phyloP scores from a whole-genome alignment of 768 basidiomycete species.

The Agrocybe chaxingu region DNA sequence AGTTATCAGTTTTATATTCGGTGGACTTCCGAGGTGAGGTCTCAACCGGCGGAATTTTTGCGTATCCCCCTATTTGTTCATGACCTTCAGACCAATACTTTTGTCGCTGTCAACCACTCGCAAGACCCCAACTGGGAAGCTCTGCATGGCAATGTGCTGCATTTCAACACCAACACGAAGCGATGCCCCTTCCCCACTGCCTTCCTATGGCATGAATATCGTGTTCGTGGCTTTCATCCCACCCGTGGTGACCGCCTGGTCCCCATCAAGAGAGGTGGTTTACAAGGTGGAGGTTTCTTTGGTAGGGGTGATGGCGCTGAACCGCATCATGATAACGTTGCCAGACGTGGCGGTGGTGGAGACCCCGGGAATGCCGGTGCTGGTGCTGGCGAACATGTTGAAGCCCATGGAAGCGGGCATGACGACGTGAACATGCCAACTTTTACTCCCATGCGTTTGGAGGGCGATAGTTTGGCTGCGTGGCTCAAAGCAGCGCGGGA shows the following conservation, averaged over 20 bases:
- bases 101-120: conserved; percentile 6
- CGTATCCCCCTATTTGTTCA: background rate
- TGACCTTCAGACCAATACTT: conserved; percentile 2
- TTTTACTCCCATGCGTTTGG: no score
- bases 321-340: background rate
- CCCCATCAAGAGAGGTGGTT: background rate
- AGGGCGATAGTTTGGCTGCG: no score
- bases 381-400: background rate
- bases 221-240: conserved; percentile 3
- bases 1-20: conserved; percentile 3
- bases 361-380: background rate
- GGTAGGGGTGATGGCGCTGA: background rate
- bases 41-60: background rate
- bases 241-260: conserved; percentile 1
- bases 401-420: background rate
- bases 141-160: conserved; percentile 3
- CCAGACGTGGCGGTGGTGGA: background rate
- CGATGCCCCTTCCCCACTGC: conserved; percentile 1
- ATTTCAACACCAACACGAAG: background rate
- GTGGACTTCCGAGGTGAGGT: conserved; percentile 1
- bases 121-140: background rate
- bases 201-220: conserved; percentile 6
- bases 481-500: no score
- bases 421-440: no score
- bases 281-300: background rate